Evolutionary conservation across 768 basidiomycete genomes (phyloP), one percentile per base, ranked within the genome.

Genomic region (Lyophyllum atratum): DNA sequence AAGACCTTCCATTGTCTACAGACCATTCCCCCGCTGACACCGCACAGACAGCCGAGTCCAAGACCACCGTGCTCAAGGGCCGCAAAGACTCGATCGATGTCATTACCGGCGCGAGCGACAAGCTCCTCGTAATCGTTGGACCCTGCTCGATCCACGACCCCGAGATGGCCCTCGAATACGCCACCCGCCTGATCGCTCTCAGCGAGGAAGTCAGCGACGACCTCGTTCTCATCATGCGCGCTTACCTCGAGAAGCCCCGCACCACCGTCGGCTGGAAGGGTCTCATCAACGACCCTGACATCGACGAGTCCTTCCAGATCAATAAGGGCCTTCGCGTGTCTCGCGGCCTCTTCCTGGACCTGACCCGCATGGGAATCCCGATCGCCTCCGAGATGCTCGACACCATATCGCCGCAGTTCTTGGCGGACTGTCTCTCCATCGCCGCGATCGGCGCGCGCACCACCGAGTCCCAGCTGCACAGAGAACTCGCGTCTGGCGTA

Each of bases 211-310:
- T 90, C 45, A 86, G 85, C 66, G 87, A 92, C 11, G 97, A 98
- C 64, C 81, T 99, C 29, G 82, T 90, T 72, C 97, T 99, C 66
- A 80, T 98, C 63, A 98, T 98, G 96, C 89, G 95, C 22, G 94
- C 97, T 63, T 98, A 99, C 79, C 98, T 98, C 68, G 96, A 98
- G 66, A 98, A 98, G 66, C 89, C 89, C 1, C 82, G 96, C 26
- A 98, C 96, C 7, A 98, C 96, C 0, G 90, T 98, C 47, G 96
- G 96, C 25, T 99, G 96, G 96, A 99, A 99, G 72, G 96, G 96
- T 39, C 84, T 98, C 60, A 98, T 98, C 74, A 98, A 98, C 69
- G 95, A 98, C 66, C 95, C 96, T 6, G 92, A 93, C 53, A 86
- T 98, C 78, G 95, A 97, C 73, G 84, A 87, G 50, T 86, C 79